Conservation (phyloP, 306 rosid species). For the Castanospermum australe region DNA sequence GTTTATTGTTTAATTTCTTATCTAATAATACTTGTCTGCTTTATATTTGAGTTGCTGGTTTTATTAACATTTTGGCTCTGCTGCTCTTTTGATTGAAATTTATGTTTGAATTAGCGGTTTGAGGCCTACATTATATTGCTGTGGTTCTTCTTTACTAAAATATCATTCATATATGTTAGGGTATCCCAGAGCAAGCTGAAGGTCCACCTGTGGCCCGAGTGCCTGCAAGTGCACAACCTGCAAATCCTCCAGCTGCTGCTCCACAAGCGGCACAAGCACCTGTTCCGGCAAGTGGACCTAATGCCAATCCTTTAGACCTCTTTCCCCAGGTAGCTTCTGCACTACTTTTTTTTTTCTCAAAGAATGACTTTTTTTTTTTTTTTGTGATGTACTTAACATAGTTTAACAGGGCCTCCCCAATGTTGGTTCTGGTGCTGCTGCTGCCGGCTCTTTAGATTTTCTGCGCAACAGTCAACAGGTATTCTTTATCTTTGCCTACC, state of each 20-base stretch:
- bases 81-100: background rate
- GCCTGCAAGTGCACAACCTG: conserved; percentile 42
- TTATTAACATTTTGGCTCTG: background rate
- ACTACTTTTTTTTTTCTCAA: background rate
- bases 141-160: background rate
- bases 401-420: conserved; percentile 69
- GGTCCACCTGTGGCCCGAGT: conserved; percentile 52
- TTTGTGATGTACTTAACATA: conserved; percentile 9
- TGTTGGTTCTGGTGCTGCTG: conserved; percentile 55
- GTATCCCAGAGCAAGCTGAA: conserved; percentile 85
- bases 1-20: background rate
- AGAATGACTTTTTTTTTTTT: background rate
- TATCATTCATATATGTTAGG: conserved; percentile 38
- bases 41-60: background rate
- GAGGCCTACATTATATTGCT: background rate
- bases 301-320: conserved; percentile 77
- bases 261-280: conserved; percentile 55
- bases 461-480: conserved; percentile 85
- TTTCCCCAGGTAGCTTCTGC: conserved; percentile 69
- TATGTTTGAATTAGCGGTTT: background rate
- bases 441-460: conserved; percentile 67
- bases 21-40: background rate
- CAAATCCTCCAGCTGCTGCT: conserved; percentile 50
- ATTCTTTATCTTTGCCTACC: background rate
- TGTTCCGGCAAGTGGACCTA: conserved; percentile 65